Base-by-base conservation (phyloP, 2,329 filamentous ascomycete genomes). In the Curvularia eragrostidis region DNA sequence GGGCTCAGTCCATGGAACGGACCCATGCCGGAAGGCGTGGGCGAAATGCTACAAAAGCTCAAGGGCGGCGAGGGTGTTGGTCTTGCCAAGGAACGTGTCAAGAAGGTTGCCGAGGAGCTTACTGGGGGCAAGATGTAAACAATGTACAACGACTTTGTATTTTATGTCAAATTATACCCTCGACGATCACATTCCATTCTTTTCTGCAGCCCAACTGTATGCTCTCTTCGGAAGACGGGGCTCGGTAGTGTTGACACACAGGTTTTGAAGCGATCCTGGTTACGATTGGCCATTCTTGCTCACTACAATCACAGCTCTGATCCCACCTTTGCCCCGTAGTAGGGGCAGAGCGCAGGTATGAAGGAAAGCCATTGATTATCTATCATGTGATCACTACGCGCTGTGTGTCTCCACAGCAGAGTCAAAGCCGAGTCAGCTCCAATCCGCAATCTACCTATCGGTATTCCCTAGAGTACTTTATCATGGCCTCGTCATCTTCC, bases 51-150 rank as follows among this genome's bases (percentile, higher is more conserved):
- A 62, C 23, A 69, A 62, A 69, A 76, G 59, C 63, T 79, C 71
- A 53, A 63, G 77, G 59, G 72, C 63, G 49, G 75, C 61, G 69
- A 74, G 51, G 71, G 70, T 38, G 72, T 72, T 21, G 78, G 78
- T 65, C 61, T 84, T 43, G 83, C 82, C 32, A 82, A 84, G 70
- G 79, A 84, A 61, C 82, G 88, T 66, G 81, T 89, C 70, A 85
- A 82, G 78, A 85, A 81, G 75, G 84, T 91, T 70, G 87, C 84
- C 8, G 88, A 90, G 75, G 82, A 84, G 67, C 80, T 91, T 67
- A 90, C 87, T 19, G 88, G 88, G 54, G 88, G 88, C 50, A 89
- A 87, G 79, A 74, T 77, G 71, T 77, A 58, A 13, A 19, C n/a
- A 26, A n/a, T 38, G 41, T 38, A 21, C 18, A n/a, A 46, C 4